Base-by-base conservation (phyloP, 1,284 basidiomycete genomes). In the Ganoderma multipileum region DNA sequence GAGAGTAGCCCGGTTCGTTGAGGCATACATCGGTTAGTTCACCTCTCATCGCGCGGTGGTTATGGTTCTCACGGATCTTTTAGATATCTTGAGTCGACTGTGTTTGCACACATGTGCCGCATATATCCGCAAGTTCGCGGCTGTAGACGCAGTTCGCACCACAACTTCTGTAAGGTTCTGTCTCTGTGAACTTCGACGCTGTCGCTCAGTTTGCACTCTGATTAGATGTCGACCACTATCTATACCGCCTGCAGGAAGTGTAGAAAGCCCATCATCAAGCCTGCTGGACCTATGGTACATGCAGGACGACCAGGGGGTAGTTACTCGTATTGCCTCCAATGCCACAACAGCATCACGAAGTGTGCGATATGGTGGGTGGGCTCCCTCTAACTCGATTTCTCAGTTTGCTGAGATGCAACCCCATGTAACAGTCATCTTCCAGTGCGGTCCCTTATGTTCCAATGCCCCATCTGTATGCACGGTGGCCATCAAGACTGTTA, bases 401-500 rank as follows among this genome's bases (percentile, higher is more conserved):
- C 23, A 61, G 47, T 50, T 20, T 23, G n/a, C 47, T 50, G 47
- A 50, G 4, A 12, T 0, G 44, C 23, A 6, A 67, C 20, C 20
- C 2, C 2, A 12, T 23, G 47, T 50, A 12, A 50, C 2, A 94
- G 92, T 76, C 92, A 88, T 65, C 84, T 94, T 33, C 93, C 93
- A 3, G 91, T 94, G 23, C 86, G 86, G 41, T 82, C 86, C 0
- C 80, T 93, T 3, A 79, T 92, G 4, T 90, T 93, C 74, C 88
- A 89, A 63, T 94, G 93, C 77, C 84, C 90, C 1, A 80, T 91
- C 7, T 94, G 93, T 76, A 81, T 86, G 60, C 92, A 94, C 71
- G 93, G 92, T 0, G 93, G 92, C 0, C 92, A 94, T 73, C 89
- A 91, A 72, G 83, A 85, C 28, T 94, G 92, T 77, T 93, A 92